Conservation (phyloP, 2,329 filamentous ascomycete species). For the Mycogone perniciosa region DNA sequence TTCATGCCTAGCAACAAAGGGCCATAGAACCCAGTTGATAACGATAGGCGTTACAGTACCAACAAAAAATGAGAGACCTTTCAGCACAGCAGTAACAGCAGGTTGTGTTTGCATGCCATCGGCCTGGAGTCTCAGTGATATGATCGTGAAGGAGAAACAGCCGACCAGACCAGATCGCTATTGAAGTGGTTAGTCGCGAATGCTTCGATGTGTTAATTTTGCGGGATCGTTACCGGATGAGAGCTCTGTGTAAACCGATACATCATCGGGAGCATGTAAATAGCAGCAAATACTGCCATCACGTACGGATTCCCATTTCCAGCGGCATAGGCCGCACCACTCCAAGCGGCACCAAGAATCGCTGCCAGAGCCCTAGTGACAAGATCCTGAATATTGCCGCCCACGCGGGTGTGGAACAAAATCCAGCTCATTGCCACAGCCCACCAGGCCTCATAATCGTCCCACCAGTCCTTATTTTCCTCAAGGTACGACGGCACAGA, state of each 20-base stretch:
- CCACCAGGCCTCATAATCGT: constrained; percentile 52
- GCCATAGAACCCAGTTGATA: constrained; percentile 56
- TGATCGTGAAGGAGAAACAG: constrained; percentile 50
- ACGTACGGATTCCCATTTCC: constrained; percentile 48
- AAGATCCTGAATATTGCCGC: constrained; percentile 53
- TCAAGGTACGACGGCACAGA: constrained; percentile 48
- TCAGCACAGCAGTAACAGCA: constrained; percentile 37
- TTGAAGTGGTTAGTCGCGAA: constrained; percentile 11
- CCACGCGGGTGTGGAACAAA: constrained; percentile 44
- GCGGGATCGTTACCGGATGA: constrained; percentile 38
- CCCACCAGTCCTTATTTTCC: constrained; percentile 44
- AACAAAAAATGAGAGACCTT: constrained; percentile 45
- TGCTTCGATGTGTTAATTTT: too few relatives aligned
- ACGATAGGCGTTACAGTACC: constrained; percentile 48
- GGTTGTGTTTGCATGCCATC: constrained; percentile 28
- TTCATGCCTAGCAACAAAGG: constrained; percentile 54
- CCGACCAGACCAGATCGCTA: constrained; percentile 52
- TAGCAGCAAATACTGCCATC: constrained; percentile 46
- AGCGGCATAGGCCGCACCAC: constrained; percentile 44
- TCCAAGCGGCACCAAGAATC: constrained; percentile 49
- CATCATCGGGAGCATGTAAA: constrained; percentile 56
- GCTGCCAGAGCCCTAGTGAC: constrained; percentile 44
- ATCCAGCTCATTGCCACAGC: constrained; percentile 51
- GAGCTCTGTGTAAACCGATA: constrained; percentile 49
- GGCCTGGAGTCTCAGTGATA: constrained; percentile 40